Evolutionary conservation across 306 rosid genomes (phyloP).

Genomic region (Ammopiptanthus mongolicus): DNA sequence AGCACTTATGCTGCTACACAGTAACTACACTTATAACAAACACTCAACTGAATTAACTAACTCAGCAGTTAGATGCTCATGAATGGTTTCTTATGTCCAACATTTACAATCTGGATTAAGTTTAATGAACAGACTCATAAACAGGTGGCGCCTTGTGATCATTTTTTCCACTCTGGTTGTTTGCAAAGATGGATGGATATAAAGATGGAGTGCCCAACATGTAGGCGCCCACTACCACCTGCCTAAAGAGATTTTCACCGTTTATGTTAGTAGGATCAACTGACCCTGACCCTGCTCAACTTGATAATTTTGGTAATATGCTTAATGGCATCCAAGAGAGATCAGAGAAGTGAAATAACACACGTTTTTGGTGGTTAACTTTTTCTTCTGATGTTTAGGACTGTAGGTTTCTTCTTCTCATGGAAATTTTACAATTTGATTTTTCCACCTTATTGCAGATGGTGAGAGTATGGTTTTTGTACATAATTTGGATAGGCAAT

Average conservation of each 20-base stretch:
- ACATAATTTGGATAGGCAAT: not conserved
- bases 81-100: too few species aligned
- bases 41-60: too few species aligned
- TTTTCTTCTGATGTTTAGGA: constrained; percentile 8
- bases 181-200: constrained; percentile 99
- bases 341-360: not conserved
- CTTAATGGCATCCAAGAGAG: constrained; percentile 13
- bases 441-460: constrained; percentile 14
- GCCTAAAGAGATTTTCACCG: constrained; percentile 34
- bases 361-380: not conserved
- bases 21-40: too few species aligned
- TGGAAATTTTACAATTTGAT: constrained; percentile 29
- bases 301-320: constrained; percentile 40
- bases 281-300: constrained; percentile 56
- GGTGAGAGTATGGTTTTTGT: constrained; percentile 26
- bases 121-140: constrained; percentile 14
- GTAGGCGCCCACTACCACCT: constrained; percentile 84
- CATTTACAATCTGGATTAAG: not conserved
- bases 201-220: constrained; percentile 99
- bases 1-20: too few species aligned
- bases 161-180: constrained; percentile 91
- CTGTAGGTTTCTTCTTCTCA: not conserved
- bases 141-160: constrained; percentile 98
- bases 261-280: constrained; percentile 50
- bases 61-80: too few species aligned